phyloP scores from a whole-genome alignment of 2,329 filamentous ascomycete species.

The Ascosphaera acerosa region DNA sequence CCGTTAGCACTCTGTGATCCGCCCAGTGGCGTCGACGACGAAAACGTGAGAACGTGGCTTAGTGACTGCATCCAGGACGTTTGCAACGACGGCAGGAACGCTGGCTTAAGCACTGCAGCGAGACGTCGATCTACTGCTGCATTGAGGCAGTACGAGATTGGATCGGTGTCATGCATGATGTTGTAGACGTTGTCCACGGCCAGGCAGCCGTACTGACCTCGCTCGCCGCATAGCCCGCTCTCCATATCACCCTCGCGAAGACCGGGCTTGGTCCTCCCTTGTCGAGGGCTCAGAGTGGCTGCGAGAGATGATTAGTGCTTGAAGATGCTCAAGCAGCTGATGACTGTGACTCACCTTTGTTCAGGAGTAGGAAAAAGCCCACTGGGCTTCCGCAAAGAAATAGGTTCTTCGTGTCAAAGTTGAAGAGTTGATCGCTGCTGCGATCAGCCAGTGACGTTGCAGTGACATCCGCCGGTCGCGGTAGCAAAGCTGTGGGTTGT shows the following conservation, averaged over 20 bases:
- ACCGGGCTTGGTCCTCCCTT: slow-evolving; percentile 49
- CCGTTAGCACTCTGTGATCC: no score
- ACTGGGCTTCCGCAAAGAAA: slow-evolving; percentile 79
- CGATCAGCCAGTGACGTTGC: slow-evolving; percentile 8
- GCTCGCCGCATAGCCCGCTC: slow-evolving; percentile 45
- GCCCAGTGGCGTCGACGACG: slow-evolving; percentile 21
- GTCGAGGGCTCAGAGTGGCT: slow-evolving; percentile 45
- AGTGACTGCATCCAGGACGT: slow-evolving; percentile 39
- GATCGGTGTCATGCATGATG: slow-evolving; percentile 48
- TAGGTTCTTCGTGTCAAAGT: slow-evolving; percentile 75
- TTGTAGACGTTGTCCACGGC: slow-evolving; percentile 96
- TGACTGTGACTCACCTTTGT: slow-evolving; percentile 26
- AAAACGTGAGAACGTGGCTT: slow-evolving; percentile 34
- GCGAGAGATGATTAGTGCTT: slow-evolving; percentile 5
- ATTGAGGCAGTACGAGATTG: slow-evolving; percentile 81
- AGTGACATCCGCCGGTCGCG: slow-evolving; percentile 18
- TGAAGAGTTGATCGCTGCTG: slow-evolving; percentile 37
- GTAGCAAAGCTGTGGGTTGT: slow-evolving; percentile 46
- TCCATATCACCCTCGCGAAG: slow-evolving; percentile 36
- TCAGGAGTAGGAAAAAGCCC: slow-evolving; percentile 77
- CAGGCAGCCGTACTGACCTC: slow-evolving; percentile 64
- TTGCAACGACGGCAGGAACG: slow-evolving; percentile 50
- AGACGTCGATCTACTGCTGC: slow-evolving; percentile 67
- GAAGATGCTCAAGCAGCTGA: no score
- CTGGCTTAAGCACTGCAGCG: slow-evolving; percentile 47